These are phyloP conservation scores for Takashimella koratensis DNA, from an alignment of 1,284 basidiomycete genomes.

Conservation along the genomic window DNA sequence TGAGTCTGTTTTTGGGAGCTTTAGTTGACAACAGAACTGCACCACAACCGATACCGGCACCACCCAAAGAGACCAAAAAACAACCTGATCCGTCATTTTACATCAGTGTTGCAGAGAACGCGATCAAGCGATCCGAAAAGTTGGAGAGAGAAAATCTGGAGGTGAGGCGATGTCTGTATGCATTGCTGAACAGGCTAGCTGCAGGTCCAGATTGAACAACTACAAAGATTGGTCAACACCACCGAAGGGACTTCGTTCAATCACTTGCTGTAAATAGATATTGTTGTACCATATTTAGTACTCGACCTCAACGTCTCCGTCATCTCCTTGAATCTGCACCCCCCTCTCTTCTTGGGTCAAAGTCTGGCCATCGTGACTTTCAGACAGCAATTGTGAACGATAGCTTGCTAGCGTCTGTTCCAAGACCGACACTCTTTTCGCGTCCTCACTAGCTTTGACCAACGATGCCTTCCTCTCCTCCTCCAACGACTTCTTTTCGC, in stretches of 20 bases:
- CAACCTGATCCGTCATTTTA: conserved; percentile 13
- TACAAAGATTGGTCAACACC: conserved; percentile 6
- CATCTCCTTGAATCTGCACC: not conserved
- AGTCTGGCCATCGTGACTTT: not conserved
- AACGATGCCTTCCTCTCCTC: conserved; percentile 29
- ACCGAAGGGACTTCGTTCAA: not conserved
- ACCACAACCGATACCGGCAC: not conserved
- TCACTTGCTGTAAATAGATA: not conserved
- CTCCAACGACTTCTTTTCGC: conserved; percentile 27
- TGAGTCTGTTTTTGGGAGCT: not conserved
- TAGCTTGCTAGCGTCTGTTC: conserved; percentile 12
- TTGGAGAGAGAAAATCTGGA: conserved; percentile 38
- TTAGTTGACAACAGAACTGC: not conserved
- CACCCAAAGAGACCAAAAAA: not conserved
- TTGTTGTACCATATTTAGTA: not conserved
- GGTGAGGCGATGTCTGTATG: no score
- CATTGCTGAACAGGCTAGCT: not conserved
- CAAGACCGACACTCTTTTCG: conserved; percentile 29
- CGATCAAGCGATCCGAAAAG: conserved; percentile 20
- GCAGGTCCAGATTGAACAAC: conserved; percentile 15
- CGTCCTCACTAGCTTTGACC: conserved; percentile 15
- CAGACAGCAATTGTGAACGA: not conserved
- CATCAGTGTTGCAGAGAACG: conserved; percentile 25
- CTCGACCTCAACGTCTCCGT: not conserved
- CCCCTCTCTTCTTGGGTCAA: not conserved